Percentiles rank a stretch among this genome's conserved stretches.
These are phyloP conservation scores for Scedosporium aurantiacum DNA, from an alignment of 2,329 filamentous ascomycete genomes.

Conservation along the genomic window DNA sequence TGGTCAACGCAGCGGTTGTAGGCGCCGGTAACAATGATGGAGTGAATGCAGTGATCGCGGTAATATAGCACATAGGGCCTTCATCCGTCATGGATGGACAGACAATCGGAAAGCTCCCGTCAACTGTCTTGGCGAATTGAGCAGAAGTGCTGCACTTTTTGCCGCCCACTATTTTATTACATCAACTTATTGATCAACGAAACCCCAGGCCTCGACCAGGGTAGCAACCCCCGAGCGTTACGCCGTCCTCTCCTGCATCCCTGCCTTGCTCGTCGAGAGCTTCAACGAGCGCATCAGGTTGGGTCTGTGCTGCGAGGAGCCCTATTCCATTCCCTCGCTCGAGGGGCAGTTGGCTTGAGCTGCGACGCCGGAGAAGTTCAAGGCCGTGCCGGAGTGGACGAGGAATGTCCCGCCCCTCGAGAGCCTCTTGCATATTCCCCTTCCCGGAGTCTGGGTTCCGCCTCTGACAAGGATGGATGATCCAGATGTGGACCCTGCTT, in stretches of 20 bases:
- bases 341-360: slow-evolving; percentile 9
- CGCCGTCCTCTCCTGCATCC: slow-evolving; percentile 9
- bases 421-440: slow-evolving; percentile 2
- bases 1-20: slow-evolving; percentile 6
- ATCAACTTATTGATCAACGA: too few relatives aligned
- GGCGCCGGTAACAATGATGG: background rate
- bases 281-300: slow-evolving; percentile 7
- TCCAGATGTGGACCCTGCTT: slow-evolving; percentile 2
- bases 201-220: too few relatives aligned
- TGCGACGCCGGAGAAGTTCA: slow-evolving; percentile 7
- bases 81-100: too few relatives aligned
- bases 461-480: slow-evolving; percentile 5
- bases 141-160: too few relatives aligned
- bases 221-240: slow-evolving; percentile 8
- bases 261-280: slow-evolving; percentile 8
- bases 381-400: slow-evolving; percentile 6
- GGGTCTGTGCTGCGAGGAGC: slow-evolving; percentile 8
- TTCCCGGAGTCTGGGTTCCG: background rate
- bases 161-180: too few relatives aligned
- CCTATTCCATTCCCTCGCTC: slow-evolving; percentile 4
- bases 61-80: too few relatives aligned
- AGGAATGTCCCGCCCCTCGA: slow-evolving; percentile 4
- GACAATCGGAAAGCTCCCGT: background rate
- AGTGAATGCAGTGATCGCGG: background rate
- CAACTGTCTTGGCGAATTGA: too few relatives aligned